Evolutionary conservation across 345 rosid species (phyloP).

Genomic region (Camelina laxa): DNA sequence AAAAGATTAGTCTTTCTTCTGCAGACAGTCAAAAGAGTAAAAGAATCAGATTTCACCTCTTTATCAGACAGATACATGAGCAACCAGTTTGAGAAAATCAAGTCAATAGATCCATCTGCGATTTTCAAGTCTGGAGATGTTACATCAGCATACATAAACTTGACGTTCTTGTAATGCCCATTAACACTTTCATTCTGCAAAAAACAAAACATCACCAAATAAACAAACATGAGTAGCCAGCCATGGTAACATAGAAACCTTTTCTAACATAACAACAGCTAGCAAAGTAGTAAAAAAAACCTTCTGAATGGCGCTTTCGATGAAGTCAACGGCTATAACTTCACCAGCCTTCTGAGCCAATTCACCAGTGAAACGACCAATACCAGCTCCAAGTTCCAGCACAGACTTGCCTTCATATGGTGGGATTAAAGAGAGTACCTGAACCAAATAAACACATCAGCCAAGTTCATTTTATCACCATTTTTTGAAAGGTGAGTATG

Average conservation of each 20-base stretch:
- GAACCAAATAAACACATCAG: slow-evolving; percentile 13
- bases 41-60: slow-evolving; percentile 55
- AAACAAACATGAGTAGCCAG: background rate
- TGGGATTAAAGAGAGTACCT: slow-evolving; percentile 89
- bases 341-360: slow-evolving; percentile 82
- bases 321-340: slow-evolving; percentile 82
- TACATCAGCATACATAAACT: slow-evolving; percentile 86
- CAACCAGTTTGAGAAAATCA: slow-evolving; percentile 90
- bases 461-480: background rate
- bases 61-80: slow-evolving; percentile 95
- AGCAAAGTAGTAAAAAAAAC: slow-evolving; percentile 45
- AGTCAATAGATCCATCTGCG: slow-evolving; percentile 69
- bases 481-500: background rate
- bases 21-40: background rate
- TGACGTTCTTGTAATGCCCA: slow-evolving; percentile 77
- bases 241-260: background rate
- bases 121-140: slow-evolving; percentile 72
- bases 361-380: slow-evolving; percentile 90
- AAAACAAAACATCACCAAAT: slow-evolving; percentile 22
- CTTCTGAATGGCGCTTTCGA: slow-evolving; percentile 81
- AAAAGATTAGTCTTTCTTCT: slow-evolving; percentile 22
- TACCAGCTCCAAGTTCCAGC: slow-evolving; percentile 93
- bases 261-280: background rate
- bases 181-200: slow-evolving; percentile 80
- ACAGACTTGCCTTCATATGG: slow-evolving; percentile 75